These are phyloP conservation scores for Cordyceps militaris DNA, from an alignment of 2,329 filamentous ascomycete genomes.

Conservation along the genomic window DNA sequence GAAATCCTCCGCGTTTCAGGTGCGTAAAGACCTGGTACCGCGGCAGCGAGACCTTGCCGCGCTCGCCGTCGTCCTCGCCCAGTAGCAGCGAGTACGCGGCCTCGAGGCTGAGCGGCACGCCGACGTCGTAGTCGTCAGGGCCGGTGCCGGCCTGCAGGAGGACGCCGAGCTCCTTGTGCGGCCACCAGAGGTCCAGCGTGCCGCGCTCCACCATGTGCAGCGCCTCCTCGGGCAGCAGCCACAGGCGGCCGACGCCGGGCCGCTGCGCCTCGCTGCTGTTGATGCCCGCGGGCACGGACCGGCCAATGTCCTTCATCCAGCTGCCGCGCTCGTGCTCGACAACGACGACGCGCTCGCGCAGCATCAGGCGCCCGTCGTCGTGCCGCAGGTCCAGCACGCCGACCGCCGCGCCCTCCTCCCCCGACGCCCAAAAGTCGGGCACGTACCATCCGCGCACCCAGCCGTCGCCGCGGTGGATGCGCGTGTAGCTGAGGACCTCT, in stretches of 20 bases:
- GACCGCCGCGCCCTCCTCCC: slow-evolving; percentile 11
- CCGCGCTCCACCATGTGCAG: slow-evolving; percentile 85
- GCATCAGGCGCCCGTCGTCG: slow-evolving; percentile 23
- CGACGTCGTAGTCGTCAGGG: slow-evolving; percentile 46
- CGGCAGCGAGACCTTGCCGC: slow-evolving; percentile 59
- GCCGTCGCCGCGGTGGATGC: slow-evolving; percentile 63
- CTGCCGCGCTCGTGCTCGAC: slow-evolving; percentile 66
- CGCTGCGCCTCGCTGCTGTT: slow-evolving; percentile 37
- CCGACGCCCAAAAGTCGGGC: slow-evolving; percentile 49
- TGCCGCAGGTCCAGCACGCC: not conserved
- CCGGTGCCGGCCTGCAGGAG: slow-evolving; percentile 29
- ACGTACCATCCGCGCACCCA: slow-evolving; percentile 68
- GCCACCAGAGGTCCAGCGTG: slow-evolving; percentile 82
- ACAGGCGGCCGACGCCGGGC: slow-evolving; percentile 56
- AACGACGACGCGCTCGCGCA: slow-evolving; percentile 51
- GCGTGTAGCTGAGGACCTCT: slow-evolving; percentile 70
- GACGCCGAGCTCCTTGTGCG: slow-evolving; percentile 44
- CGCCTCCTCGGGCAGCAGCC: slow-evolving; percentile 87
- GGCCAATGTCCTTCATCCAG: slow-evolving; percentile 71
- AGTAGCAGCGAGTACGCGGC: slow-evolving; percentile 83
- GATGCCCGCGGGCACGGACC: slow-evolving; percentile 41
- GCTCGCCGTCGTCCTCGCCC: slow-evolving; percentile 59
- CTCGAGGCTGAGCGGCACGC: slow-evolving; percentile 82
- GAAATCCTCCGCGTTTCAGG: slow-evolving; percentile 75
- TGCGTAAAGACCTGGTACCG: slow-evolving; percentile 84